Evolutionary conservation across 441 rosid species (phyloP).

Genomic region (Cnidoscolus chayamansa): DNA sequence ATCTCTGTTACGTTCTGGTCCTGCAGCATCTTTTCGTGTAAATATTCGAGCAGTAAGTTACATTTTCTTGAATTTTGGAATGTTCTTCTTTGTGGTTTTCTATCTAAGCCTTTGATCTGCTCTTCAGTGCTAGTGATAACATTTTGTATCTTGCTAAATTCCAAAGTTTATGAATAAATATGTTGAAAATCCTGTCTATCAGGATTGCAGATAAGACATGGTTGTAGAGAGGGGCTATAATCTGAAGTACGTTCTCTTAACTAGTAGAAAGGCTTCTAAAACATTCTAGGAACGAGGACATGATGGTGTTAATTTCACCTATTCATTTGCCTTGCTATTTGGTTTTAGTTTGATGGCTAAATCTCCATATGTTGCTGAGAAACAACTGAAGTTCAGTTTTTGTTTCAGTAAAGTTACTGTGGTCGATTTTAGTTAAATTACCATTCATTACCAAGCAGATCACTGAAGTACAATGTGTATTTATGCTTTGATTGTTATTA

Average conservation of each 20-base stretch:
- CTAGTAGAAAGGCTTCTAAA: background rate
- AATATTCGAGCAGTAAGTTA: constrained; percentile 73
- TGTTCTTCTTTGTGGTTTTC: background rate
- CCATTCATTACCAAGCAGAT: too few relatives aligned
- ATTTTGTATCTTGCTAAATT: background rate
- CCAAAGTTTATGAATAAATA: background rate
- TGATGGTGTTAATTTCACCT: background rate
- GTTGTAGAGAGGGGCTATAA: background rate
- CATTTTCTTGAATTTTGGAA: background rate
- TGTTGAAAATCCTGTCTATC: background rate
- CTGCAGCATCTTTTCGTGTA: constrained; percentile 65
- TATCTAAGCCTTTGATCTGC: background rate
- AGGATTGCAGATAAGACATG: background rate
- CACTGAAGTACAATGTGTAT: too few relatives aligned
- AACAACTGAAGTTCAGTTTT: background rate
- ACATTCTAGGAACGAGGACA: background rate
- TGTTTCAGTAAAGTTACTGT: background rate
- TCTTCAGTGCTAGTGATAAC: constrained; percentile 7
- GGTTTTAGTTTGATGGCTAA: background rate
- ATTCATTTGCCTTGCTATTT: background rate
- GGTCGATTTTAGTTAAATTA: background rate
- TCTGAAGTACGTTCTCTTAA: background rate
- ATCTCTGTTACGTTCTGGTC: constrained; percentile 61
- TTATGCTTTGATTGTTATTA: background rate
- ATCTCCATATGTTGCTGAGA: background rate